phyloP scores from a whole-genome alignment of 805 yeast genomes.

The Kodamaea fukazawae region DNA sequence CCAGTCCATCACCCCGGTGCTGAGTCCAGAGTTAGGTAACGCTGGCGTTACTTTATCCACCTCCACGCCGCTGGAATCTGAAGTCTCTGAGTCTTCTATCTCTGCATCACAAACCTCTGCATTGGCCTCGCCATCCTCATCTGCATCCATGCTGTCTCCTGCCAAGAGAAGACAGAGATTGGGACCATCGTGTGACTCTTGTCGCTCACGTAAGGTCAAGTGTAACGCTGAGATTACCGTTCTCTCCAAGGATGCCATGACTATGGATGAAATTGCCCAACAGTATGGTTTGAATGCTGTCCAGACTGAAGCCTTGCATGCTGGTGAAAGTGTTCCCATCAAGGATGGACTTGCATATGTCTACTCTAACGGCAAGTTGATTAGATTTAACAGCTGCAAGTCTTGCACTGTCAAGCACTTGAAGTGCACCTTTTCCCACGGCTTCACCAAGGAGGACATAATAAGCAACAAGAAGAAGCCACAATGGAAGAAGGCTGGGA shows the following conservation, averaged over 20 bases:
- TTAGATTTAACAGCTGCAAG: slow-evolving; percentile 54
- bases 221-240: slow-evolving; percentile 65
- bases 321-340: slow-evolving; percentile 17
- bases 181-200: slow-evolving; percentile 74
- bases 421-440: slow-evolving; percentile 58
- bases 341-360: slow-evolving; percentile 16
- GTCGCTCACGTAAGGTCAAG: slow-evolving; percentile 66
- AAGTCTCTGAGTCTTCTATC: no score
- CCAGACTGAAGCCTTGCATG: slow-evolving; percentile 11
- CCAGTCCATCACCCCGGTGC: slow-evolving; percentile 6
- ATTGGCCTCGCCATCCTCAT: no score
- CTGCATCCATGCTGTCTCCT: background rate
- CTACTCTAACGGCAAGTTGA: slow-evolving; percentile 29
- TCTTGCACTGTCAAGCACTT: slow-evolving; percentile 49
- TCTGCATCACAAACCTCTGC: no score
- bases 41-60: slow-evolving; percentile 3
- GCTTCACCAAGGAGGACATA: slow-evolving; percentile 63
- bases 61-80: background rate
- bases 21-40: slow-evolving; percentile 8
- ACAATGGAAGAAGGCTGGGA: slow-evolving; percentile 8
- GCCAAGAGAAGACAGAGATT: slow-evolving; percentile 57
- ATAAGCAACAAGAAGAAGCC: slow-evolving; percentile 31
- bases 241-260: slow-evolving; percentile 21
- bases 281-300: slow-evolving; percentile 9
- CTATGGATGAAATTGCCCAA: slow-evolving; percentile 2